These are phyloP conservation scores for Prosopis cineraria DNA, from an alignment of 306 rosid genomes.

Conservation along the genomic window DNA sequence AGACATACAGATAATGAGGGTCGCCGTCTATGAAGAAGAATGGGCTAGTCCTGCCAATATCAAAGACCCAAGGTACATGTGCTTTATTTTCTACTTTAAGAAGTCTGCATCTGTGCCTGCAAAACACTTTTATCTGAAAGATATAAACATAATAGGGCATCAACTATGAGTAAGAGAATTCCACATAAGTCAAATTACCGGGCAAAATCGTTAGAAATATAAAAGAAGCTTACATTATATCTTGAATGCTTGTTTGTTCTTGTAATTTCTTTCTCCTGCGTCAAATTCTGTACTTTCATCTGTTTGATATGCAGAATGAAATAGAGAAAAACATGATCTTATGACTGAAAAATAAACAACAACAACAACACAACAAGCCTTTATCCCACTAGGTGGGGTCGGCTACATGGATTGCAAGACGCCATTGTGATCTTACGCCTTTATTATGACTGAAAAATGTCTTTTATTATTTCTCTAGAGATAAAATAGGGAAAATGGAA, in stretches of 20 bases:
- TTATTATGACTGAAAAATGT: background rate
- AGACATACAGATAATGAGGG: conserved; percentile 89
- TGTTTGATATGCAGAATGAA: background rate
- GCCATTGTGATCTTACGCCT: too few species aligned
- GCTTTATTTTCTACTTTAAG: conserved; percentile 15
- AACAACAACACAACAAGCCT: too few species aligned
- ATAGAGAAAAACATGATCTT: background rate
- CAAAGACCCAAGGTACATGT: conserved; percentile 60
- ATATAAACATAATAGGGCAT: background rate
- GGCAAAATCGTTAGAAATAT: conserved; percentile 4
- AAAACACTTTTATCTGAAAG: background rate
- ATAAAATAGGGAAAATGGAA: too few species aligned
- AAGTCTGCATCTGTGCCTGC: background rate
- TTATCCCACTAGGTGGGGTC: too few species aligned
- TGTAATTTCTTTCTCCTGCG: background rate
- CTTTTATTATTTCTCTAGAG: background rate
- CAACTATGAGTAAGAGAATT: background rate
- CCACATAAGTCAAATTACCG: conserved; percentile 1
- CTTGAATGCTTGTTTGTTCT: conserved; percentile 4
- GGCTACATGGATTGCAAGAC: too few species aligned
- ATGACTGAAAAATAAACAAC: background rate
- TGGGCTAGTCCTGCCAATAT: conserved; percentile 78
- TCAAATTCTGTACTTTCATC: background rate
- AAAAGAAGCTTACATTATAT: background rate
- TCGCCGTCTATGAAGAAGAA: conserved; percentile 84